Evolutionary conservation across 2,329 filamentous ascomycete genomes (phyloP).

Genomic region (Fusarium sp.): DNA sequence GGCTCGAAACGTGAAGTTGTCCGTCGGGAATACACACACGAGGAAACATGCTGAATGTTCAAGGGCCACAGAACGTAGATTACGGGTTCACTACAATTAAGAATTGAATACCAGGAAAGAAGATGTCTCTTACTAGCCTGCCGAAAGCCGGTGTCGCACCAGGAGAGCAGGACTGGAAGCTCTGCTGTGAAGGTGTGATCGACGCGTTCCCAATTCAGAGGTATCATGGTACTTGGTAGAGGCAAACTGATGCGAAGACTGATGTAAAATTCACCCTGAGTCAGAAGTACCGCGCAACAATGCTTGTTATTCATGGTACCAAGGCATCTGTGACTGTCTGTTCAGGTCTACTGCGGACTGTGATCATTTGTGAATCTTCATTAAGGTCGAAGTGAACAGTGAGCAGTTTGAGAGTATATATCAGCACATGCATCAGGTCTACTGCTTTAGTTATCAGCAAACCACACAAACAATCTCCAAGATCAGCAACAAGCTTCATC

Average conservation of each 20-base stretch:
- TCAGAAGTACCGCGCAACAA: neutral
- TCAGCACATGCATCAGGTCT: neutral
- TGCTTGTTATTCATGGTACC: neutral
- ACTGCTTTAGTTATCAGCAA: neutral
- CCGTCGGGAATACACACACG: too few relatives aligned
- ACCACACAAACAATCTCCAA: neutral
- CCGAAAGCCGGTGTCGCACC: too few relatives aligned
- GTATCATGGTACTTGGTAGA: neutral
- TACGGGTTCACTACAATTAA: too few relatives aligned
- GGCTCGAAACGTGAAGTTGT: too few relatives aligned
- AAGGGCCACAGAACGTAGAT: too few relatives aligned
- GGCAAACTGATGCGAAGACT: neutral
- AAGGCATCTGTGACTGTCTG: neutral
- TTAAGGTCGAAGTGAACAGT: neutral
- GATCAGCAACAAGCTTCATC: neutral
- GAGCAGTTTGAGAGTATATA: neutral
- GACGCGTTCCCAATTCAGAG: neutral
- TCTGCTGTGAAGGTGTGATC: neutral
- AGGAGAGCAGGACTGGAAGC: too few relatives aligned
- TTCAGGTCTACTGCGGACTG: fast-evolving
- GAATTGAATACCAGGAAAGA: too few relatives aligned
- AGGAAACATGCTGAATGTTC: too few relatives aligned
- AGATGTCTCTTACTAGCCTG: too few relatives aligned
- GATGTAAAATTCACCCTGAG: fast-evolving
- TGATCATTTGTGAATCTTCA: neutral